Percentiles rank a stretch among this genome's conserved stretches.
Evolutionary conservation across 257 asterid genomes (phyloP).

Genomic region (Solanum lycopersicoides): DNA sequence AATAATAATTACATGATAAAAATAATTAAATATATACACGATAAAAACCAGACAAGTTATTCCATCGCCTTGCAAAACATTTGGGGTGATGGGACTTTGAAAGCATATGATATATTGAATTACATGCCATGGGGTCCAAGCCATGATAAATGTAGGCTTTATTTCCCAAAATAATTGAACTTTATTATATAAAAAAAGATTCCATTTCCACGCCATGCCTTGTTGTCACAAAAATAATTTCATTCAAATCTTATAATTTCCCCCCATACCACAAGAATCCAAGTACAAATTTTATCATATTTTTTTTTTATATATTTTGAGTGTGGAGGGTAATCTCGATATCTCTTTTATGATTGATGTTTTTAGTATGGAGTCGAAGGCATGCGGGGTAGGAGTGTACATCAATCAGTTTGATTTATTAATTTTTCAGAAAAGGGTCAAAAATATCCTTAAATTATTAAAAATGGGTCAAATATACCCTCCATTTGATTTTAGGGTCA

Average conservation of each 20-base stretch:
- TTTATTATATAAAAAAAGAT: background rate
- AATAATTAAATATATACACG: too few species aligned
- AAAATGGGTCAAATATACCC: too few species aligned
- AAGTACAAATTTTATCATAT: background rate
- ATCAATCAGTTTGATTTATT: too few species aligned
- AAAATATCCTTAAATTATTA: too few species aligned
- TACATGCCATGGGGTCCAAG: background rate
- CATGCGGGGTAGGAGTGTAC: accelerated
- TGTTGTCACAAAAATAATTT: background rate
- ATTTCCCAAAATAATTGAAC: background rate
- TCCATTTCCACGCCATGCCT: background rate
- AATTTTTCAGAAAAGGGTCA: too few species aligned
- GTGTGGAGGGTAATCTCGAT: background rate
- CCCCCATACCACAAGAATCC: background rate
- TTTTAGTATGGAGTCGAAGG: background rate
- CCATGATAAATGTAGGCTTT: background rate
- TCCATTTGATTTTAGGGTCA: too few species aligned
- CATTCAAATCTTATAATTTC: background rate
- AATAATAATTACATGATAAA: accelerated
- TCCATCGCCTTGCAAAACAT: background rate
- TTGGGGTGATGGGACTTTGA: background rate
- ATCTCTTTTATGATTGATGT: accelerated
- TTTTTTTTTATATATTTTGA: too few species aligned
- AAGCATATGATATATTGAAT: background rate
- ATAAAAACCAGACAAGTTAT: background rate